Evolutionary conservation across 208 protist species (phyloP).

Genomic region (Trichomonas tenax): DNA sequence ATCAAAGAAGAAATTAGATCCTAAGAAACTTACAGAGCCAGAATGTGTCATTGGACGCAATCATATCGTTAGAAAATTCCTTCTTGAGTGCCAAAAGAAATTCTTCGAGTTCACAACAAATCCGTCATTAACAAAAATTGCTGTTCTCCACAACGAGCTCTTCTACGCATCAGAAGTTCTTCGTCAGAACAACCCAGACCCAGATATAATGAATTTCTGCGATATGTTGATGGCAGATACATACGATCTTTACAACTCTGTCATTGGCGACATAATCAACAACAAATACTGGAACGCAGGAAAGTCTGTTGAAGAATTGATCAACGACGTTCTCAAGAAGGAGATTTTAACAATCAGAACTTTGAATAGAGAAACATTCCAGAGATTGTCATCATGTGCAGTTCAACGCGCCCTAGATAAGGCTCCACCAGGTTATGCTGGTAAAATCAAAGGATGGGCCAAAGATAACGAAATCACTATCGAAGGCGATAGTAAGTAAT

Average conservation of each 20-base stretch:
- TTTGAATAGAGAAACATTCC: not conserved
- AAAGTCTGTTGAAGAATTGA: not conserved
- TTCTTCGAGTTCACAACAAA: not conserved
- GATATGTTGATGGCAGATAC: constrained; percentile 12
- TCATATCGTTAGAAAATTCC: not conserved
- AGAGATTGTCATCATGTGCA: not conserved
- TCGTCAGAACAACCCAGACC: not conserved
- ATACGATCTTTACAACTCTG: not conserved
- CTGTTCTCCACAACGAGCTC: constrained; percentile 1
- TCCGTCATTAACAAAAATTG: not conserved
- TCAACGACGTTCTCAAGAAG: not conserved
- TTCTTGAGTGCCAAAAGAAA: not conserved
- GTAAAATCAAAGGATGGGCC: not conserved
- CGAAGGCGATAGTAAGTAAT: not conserved
- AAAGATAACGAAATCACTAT: not conserved
- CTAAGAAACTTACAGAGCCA: not conserved
- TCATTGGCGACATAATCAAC: not conserved
- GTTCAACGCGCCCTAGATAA: not conserved
- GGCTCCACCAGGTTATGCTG: not conserved
- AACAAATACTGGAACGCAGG: not conserved
- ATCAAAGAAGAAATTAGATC: not conserved
- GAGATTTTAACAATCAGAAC: not conserved
- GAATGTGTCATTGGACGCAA: not conserved
- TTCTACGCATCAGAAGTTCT: constrained; percentile 13
- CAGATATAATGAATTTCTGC: not conserved